Evolutionary conservation across 305 asterid genomes (phyloP).

Genomic region (Ilex paraguariensis): DNA sequence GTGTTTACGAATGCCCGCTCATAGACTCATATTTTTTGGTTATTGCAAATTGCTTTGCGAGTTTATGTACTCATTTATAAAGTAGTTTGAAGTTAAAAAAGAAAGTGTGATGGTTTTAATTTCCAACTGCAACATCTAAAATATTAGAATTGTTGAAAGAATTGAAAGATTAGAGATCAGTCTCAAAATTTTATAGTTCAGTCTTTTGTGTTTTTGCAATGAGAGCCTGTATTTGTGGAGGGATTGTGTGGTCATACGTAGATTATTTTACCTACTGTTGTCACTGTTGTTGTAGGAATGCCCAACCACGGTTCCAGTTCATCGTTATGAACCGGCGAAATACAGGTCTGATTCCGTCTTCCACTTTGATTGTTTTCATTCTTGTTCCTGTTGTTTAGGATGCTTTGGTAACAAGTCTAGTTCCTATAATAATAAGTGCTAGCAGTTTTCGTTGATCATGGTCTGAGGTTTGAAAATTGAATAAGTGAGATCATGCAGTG

Average conservation of each 20-base stretch:
- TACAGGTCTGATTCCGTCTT: slow-evolving; percentile 39
- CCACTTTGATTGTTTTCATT: too few species aligned
- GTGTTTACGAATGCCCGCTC: neutral
- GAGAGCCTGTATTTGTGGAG: neutral
- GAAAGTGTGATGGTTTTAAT: neutral
- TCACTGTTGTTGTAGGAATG: slow-evolving; percentile 43
- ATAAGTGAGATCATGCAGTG: too few species aligned
- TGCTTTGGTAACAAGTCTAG: too few species aligned
- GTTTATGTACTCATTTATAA: neutral
- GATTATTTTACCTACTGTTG: slow-evolving; percentile 1
- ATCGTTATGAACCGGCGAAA: slow-evolving; percentile 83
- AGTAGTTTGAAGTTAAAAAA: neutral
- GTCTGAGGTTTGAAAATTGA: too few species aligned
- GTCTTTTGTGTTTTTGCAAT: neutral
- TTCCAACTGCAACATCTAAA: neutral
- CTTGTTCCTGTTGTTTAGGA: too few species aligned
- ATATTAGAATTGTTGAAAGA: too few species aligned
- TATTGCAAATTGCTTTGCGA: slow-evolving; percentile 1
- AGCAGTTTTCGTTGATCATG: too few species aligned
- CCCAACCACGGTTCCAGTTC: slow-evolving; percentile 79
- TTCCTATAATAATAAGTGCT: too few species aligned
- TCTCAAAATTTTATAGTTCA: neutral
- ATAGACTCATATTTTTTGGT: slow-evolving; percentile 10
- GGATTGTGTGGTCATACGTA: neutral
- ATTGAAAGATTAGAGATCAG: too few species aligned